A percentile compares a stretch with the other conserved stretches of the same genome.
These are phyloP conservation scores for Flaveria robusta DNA, from an alignment of 129 eudicot genomes.

Conservation along the genomic window DNA sequence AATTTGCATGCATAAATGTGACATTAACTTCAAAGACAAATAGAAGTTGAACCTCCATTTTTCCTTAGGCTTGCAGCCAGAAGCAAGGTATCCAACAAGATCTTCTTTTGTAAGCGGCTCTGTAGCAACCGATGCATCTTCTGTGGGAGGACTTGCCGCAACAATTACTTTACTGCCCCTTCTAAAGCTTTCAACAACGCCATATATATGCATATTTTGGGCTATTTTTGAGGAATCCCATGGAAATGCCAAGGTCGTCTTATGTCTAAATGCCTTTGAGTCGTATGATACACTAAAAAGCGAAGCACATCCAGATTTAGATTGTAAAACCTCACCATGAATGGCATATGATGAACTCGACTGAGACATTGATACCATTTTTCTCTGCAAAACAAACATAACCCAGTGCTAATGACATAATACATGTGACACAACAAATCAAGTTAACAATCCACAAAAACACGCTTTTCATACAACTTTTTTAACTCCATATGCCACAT, in stretches of 20 bases:
- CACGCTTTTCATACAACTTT: neutral
- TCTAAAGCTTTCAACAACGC: conserved; percentile 27
- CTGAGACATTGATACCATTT: conserved; percentile 59
- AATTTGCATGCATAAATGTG: conserved; percentile 6
- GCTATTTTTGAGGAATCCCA: conserved; percentile 37
- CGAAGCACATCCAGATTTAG: conserved; percentile 41
- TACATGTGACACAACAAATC: neutral
- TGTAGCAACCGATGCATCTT: conserved; percentile 65
- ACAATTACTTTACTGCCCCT: conserved; percentile 58
- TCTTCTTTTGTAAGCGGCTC: conserved; percentile 94
- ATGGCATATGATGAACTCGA: conserved; percentile 56
- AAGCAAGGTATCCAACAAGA: conserved; percentile 86
- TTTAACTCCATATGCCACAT: too few relatives aligned
- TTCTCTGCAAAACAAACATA: conserved; percentile 35
- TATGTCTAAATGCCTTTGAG: conserved; percentile 40
- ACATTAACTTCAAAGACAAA: conserved; percentile 21
- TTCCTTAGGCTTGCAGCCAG: conserved; percentile 97
- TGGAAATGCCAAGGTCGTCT: conserved; percentile 37
- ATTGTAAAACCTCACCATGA: conserved; percentile 38
- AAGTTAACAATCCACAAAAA: conserved; percentile 8
- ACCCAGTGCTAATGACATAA: neutral
- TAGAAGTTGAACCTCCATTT: conserved; percentile 80
- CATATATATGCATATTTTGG: conserved; percentile 37
- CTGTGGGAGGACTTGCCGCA: conserved; percentile 97
- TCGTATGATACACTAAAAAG: conserved; percentile 30